A percentile compares a stretch with the other conserved stretches of the same genome.
Conservation (phyloP, 768 basidiomycete genomes). For the Tremella yokohamensis region DNA sequence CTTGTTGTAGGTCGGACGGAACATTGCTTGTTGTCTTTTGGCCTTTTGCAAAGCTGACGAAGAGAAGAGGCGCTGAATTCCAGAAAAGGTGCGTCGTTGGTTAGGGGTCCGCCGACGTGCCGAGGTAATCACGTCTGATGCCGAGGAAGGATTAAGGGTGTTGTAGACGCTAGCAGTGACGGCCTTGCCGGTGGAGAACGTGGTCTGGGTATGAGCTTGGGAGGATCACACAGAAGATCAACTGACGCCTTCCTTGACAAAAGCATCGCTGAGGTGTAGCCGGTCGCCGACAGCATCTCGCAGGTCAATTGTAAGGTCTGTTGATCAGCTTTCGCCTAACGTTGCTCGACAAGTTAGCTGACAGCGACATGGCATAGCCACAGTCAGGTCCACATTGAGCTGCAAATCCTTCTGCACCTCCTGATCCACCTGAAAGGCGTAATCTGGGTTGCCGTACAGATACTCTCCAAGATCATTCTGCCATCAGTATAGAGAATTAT, state of each 20-base stretch:
- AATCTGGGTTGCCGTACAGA: conserved; percentile 88
- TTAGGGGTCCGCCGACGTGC: conserved; percentile 31
- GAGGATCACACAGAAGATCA: background rate
- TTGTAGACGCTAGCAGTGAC: conserved; percentile 58
- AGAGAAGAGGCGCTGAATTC: conserved; percentile 36
- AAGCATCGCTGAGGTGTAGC: conserved; percentile 71
- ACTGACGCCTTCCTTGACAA: conserved; percentile 78
- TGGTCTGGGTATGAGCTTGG: conserved; percentile 53
- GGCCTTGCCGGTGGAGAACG: conserved; percentile 79
- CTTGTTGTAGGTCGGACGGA: conserved; percentile 71
- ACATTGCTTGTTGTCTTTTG: conserved; percentile 52
- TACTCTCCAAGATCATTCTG: conserved; percentile 82
- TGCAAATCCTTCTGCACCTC: conserved; percentile 61
- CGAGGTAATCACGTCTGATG: conserved; percentile 38
- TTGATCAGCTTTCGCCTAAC: background rate
- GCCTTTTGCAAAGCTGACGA: conserved; percentile 13
- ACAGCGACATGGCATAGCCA: conserved; percentile 92
- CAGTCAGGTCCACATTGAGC: conserved; percentile 86
- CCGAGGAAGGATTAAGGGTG: conserved; percentile 28
- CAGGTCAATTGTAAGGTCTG: conserved; percentile 82
- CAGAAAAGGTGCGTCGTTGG: conserved; percentile 31
- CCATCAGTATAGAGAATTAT: background rate
- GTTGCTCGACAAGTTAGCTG: conserved; percentile 44
- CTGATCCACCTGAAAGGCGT: conserved; percentile 79
- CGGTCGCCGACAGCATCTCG: conserved; percentile 92